Base-by-base conservation (phyloP, 1,284 basidiomycete genomes). In the Cryptococcus sp. region DNA sequence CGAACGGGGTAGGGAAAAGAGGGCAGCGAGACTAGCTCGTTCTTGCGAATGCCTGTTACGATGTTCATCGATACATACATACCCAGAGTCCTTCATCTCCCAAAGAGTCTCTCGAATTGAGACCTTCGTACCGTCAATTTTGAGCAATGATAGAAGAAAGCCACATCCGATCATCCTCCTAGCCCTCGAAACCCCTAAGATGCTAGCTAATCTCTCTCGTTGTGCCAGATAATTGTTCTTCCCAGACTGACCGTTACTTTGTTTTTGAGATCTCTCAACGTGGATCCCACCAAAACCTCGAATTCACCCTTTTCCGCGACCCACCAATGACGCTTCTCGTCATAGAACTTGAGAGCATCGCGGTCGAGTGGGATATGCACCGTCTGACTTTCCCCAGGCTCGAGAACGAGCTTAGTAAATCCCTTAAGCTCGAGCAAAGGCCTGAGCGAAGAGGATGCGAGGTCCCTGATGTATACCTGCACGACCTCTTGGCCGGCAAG, bases 381-480 rank as follows among this genome's bases (percentile, higher is more conserved):
- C 7, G 34, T 22, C 22, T 55, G 37, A 14, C 28, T 40, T 32
- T 57, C 44, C 7, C 54, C 55, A 24, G 57, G 49, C 37, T 49
- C 16, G 7, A 61, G 46, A 13, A 24, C 14, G 16, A 56, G 48
- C 46, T 61, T 63, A n/a, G 41, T 28, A 49, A 61, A 61, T 3
- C 36, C 53, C 36, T 57, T 57, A 31, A 63, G 53, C 48, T 59
- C 59, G 25, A 48, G 49, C 24, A n/a, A 42, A 4, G 61, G 59
- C 7, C 57, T 48, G 16, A 42, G 46, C 3, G 48, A 31, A 14
- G 39, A 49, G 46, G 32, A 41, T 23, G 24, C 25, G 9, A 24
- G 14, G 21, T 56, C 52, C 31, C 13, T 14, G 37, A 56, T 42
- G 48, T 66, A 66, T 34, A 66, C 32, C 44, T 66, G 63, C 3